Evolutionary conservation across 2,329 filamentous ascomycete species (phyloP).

Genomic region (Fusarium lyarnte): DNA sequence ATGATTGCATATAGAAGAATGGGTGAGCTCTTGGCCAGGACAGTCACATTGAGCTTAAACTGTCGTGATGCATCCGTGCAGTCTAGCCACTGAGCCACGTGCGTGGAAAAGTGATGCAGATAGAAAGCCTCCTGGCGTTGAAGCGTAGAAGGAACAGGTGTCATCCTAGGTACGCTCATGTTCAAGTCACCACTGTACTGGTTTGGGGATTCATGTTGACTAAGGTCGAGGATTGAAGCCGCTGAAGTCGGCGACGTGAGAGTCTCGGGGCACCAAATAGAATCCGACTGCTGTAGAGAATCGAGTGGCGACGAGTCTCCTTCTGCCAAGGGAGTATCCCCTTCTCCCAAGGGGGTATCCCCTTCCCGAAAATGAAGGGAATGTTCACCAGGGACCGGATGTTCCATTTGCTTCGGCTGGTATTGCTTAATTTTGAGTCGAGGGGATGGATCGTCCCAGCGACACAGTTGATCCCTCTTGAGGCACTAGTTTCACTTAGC

Average conservation of each 20-base stretch:
- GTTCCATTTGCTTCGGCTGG: neutral
- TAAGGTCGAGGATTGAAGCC: neutral
- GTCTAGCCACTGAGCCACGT: conserved; percentile 29
- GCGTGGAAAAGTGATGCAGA: conserved; percentile 17
- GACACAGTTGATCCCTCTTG: neutral
- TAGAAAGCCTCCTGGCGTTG: conserved; percentile 18
- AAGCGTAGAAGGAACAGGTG: neutral
- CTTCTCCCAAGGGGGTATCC: neutral
- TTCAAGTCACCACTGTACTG: neutral
- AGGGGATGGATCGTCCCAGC: neutral
- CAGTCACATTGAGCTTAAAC: conserved; percentile 20
- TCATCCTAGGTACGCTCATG: neutral
- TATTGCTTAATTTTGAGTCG: neutral
- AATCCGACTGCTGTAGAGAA: neutral
- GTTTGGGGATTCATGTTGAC: neutral
- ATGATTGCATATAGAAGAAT: conserved; percentile 1
- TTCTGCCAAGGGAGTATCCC: neutral
- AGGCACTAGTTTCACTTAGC: neutral
- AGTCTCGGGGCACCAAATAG: neutral
- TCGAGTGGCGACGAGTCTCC: neutral
- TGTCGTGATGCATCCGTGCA: conserved; percentile 33
- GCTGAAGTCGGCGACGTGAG: neutral
- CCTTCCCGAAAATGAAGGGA: neutral
- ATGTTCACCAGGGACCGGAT: neutral
- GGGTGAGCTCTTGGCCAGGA: conserved; percentile 1